phyloP scores from a whole-genome alignment of 1,284 basidiomycete genomes.

The Ustilago crameri region DNA sequence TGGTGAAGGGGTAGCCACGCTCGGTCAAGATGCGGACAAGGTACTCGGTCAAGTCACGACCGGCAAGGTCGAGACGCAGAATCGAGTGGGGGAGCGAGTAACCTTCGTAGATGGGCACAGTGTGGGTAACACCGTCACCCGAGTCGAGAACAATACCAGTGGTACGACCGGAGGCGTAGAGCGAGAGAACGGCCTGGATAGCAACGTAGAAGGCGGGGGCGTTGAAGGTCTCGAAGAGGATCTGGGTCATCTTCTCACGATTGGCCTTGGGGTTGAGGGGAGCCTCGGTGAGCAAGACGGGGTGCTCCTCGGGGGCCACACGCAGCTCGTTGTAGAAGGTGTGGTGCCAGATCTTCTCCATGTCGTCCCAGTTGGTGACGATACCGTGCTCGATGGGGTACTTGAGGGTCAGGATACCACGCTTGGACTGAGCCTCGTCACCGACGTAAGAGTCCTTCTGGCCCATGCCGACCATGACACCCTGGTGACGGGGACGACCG shows the following conservation, averaged over 20 bases:
- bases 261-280: conserved; percentile 93
- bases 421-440: conserved; percentile 93
- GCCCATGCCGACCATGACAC: conserved; percentile 81
- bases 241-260: conserved; percentile 96
- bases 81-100: conserved; percentile 95
- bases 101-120: conserved; percentile 93
- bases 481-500: conserved; percentile 89
- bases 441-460: conserved; percentile 70
- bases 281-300: conserved; percentile 92
- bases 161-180: conserved; percentile 90
- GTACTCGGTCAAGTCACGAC: conserved; percentile 90
- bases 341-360: conserved; percentile 69
- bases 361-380: conserved; percentile 86
- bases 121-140: conserved; percentile 92
- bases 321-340: conserved; percentile 71
- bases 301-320: conserved; percentile 82
- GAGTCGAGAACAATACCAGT: conserved; percentile 95
- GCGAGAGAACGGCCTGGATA: conserved; percentile 90
- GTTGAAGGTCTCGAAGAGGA: conserved; percentile 98
- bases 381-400: conserved; percentile 74
- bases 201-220: conserved; percentile 91
- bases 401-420: conserved; percentile 91
- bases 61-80: conserved; percentile 91
- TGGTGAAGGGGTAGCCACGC: conserved; percentile 94
- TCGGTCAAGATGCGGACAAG: conserved; percentile 92